These are phyloP conservation scores for Oryza rufipogon DNA, from an alignment of 176 grass and related monocot genomes.

Conservation along the genomic window DNA sequence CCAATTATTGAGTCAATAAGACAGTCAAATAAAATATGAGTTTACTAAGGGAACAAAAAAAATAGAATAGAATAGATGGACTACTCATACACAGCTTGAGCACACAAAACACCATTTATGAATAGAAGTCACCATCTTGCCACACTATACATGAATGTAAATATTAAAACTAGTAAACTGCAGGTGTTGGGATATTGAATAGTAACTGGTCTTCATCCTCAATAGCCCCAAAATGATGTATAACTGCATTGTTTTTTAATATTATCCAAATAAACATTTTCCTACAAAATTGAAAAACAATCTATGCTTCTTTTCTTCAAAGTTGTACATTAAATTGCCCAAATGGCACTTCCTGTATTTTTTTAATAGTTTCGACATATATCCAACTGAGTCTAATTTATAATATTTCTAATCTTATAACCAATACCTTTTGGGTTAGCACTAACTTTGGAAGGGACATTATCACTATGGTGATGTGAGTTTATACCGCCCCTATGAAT, in stretches of 20 bases:
- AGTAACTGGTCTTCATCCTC: slow-evolving; percentile 9
- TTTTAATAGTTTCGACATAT: not conserved
- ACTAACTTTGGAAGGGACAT: slow-evolving; percentile 23
- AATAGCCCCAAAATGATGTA: not conserved
- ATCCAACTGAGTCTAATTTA: slow-evolving; percentile 1
- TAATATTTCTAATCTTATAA: slow-evolving; percentile 13
- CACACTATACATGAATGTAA: not conserved
- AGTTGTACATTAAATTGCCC: slow-evolving; percentile 18
- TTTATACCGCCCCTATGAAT: not conserved
- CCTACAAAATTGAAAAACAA: slow-evolving; percentile 9
- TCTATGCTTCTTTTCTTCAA: slow-evolving; percentile 13
- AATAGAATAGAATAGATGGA: not conserved
- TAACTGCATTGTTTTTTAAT: not conserved
- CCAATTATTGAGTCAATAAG: slow-evolving; percentile 33
- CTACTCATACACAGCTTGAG: slow-evolving; percentile 27
- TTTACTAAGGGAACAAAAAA: slow-evolving; percentile 31
- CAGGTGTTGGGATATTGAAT: slow-evolving; percentile 11
- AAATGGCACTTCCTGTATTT: slow-evolving; percentile 4
- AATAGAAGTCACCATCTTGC: slow-evolving; percentile 7
- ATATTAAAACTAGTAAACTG: slow-evolving; percentile 24
- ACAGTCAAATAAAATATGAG: slow-evolving; percentile 9
- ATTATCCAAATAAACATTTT: slow-evolving; percentile 14
- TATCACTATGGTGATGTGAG: slow-evolving; percentile 12
- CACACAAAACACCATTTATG: slow-evolving; percentile 4
- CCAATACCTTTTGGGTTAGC: slow-evolving; percentile 33